Evolutionary conservation across 2,329 filamentous ascomycete species (phyloP), one percentile per base, ranked within the genome.

Genomic region (Ophioceras dolichostomum): DNA sequence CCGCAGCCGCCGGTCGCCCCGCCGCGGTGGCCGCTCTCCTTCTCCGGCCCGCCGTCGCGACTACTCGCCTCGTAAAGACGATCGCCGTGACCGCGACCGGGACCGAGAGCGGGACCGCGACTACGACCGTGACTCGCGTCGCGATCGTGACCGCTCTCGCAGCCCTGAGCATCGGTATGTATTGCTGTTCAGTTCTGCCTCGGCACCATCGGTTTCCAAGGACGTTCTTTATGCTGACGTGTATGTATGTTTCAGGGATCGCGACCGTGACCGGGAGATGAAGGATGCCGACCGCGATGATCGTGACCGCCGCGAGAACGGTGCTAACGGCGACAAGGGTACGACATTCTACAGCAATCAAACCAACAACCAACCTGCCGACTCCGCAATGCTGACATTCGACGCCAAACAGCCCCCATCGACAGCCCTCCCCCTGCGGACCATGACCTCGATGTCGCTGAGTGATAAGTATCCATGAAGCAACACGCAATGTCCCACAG

Each of bases 361-460:
- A 16, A 17, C 4, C 9, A 31, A 3, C 19, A 18, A 31, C 16
- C 5, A 17, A n/a, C 29, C 14, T 7, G 19, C 16, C n/a, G 3
- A 10, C 6, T 31, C 9, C 16, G 19, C 4, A 9, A n/a, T 14
- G 18, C 37, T 36, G 34, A 38, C 37, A 32, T 17, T n/a, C 10
- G 34, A 32, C 30, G 27, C 45, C 44, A 36, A 47, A 49, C 39
- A 50, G 38, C 39, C 21, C 40, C 26, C 43, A 68, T 81, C 51
- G 86, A 93, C 48, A 85, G 83, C 51, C 82, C 85, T 43, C 79
- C 84, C 45, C 79, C 84, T 45, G 80, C 78, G 50, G 86, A 94
- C 54, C 91, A 98, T 59, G 91, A 98, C 56, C 75, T 96, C 56
- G 91, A 98, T 60, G 88, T 91, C 55, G 89, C 88, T 53, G 91